Base-by-base conservation (phyloP, 1,284 basidiomycete species). In the Pseudozyma sp. region DNA sequence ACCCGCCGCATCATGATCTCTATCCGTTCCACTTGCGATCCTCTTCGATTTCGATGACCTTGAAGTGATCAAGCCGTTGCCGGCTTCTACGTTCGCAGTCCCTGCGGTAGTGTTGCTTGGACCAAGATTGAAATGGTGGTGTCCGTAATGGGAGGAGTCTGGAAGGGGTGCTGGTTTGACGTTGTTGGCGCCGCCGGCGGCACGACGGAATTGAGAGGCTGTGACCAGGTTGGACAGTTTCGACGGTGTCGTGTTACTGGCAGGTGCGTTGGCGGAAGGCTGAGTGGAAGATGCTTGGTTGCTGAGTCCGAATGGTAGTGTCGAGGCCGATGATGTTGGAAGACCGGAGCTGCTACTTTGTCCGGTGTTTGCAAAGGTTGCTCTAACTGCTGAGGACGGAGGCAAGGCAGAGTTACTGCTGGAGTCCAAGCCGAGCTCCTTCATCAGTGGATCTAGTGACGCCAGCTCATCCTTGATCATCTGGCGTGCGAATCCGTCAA, bases 381-480 rank as follows among this genome's bases (percentile, higher is more conserved):
- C 13, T 3, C 24, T 40, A 7, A 11, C 19, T 24, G 37, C 31
- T 34, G 40, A 40, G 29, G 48, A 17, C 7, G 40, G 13, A 14
- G 42, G n/a, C 30, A 58, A 56, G 9, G 53, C 54, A 5, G 71
- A 46, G 16, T 37, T 40, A 24, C 10, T 24, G 4, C 30, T 16
- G 3, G 39, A 33, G 7, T 58, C 63, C 6, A 75, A 14, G 7
- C 61, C 61, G 7, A 75, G 51, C 29, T 72, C 65, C 37, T 68
- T 61, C 49, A 70, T 58, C 11, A 77, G 30, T 3, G 77, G 74
- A 31, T 77, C 77, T 13, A 80, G 44, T 9, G 62, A 61, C 0
- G 69, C 51, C 14, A 80, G 42, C 29, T 80, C 75, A 24, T 80
- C 71, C 58, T 78, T 78, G 57, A 80, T 78, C 46, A 68, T 16